A percentile compares a stretch with the other conserved stretches of the same genome.
Conservation (phyloP, 176 grass and related monocot genomes). For the Oryza brachyantha region DNA sequence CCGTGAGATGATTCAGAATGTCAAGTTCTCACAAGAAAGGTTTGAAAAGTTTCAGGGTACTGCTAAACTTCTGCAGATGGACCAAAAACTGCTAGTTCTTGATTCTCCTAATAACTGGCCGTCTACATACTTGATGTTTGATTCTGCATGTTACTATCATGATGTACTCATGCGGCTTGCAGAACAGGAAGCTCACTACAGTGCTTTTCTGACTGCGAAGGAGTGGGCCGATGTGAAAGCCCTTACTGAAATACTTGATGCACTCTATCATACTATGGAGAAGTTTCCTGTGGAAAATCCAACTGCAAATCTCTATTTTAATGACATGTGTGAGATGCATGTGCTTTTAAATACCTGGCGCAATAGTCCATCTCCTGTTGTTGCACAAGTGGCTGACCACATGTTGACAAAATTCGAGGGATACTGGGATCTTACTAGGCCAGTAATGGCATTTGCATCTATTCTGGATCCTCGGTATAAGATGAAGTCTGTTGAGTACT, state of each 20-base stretch:
- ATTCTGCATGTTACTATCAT: conserved; percentile 85
- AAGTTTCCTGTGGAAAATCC: conserved; percentile 79
- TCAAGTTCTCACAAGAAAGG: conserved; percentile 80
- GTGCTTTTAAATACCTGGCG: conserved; percentile 85
- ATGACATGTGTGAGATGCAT: conserved; percentile 95
- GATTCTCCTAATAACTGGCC: conserved; percentile 81
- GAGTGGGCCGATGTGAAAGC: conserved; percentile 90
- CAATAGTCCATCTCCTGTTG: conserved; percentile 64
- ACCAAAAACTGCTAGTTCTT: conserved; percentile 71
- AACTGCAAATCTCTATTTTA: conserved; percentile 90
- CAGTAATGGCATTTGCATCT: conserved; percentile 87
- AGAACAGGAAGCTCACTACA: conserved; percentile 64
- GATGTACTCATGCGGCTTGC: conserved; percentile 63
- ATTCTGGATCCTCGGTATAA: conserved; percentile 98
- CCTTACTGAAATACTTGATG: conserved; percentile 84
- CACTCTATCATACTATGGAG: conserved; percentile 80
- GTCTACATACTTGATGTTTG: conserved; percentile 86
- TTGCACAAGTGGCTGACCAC: conserved; percentile 69
- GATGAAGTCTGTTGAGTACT: conserved; percentile 99
- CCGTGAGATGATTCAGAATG: conserved; percentile 65
- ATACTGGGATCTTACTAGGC: conserved; percentile 76
- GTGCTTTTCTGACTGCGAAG: conserved; percentile 60
- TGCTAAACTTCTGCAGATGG: conserved; percentile 55
- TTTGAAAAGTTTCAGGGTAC: conserved; percentile 69
- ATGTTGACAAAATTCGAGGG: conserved; percentile 91